A percentile compares a stretch with the other conserved stretches of the same genome.
Conservation (phyloP, 2,329 filamentous ascomycete species). For the Tolypocladium amazonense region DNA sequence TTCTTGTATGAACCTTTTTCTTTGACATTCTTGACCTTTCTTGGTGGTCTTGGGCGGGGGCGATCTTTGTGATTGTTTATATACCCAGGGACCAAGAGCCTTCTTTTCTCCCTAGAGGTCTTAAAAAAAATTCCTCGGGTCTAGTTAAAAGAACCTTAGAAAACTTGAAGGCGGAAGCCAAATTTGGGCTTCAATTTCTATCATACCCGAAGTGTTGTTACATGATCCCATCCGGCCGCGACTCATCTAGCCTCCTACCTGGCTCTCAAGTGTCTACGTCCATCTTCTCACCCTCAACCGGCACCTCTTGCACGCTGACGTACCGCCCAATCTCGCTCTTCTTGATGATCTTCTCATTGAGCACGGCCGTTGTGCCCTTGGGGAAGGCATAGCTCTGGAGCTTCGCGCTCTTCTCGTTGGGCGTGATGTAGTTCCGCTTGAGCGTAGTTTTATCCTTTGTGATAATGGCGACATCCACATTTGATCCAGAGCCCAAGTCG, state of each 20-base stretch:
- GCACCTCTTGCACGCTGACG: constrained; percentile 80
- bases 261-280: constrained; percentile 50
- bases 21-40: background rate
- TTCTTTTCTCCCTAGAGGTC: background rate
- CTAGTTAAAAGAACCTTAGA: background rate
- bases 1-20: constrained; percentile 1
- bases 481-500: constrained; percentile 91
- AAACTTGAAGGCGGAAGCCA: background rate
- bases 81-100: constrained; percentile 3
- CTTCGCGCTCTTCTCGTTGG: constrained; percentile 86
- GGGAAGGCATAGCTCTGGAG: constrained; percentile 86
- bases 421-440: constrained; percentile 84
- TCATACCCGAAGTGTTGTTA: constrained; percentile 1
- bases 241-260: background rate
- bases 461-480: constrained; percentile 94
- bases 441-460: constrained; percentile 90
- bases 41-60: background rate
- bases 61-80: constrained; percentile 1
- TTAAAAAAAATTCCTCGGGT: background rate
- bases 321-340: constrained; percentile 92
- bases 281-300: constrained; percentile 59
- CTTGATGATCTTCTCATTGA: constrained; percentile 93
- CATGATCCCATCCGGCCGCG: background rate
- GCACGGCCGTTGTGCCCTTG: constrained; percentile 84
- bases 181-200: constrained; percentile 1